A percentile compares a stretch with the other conserved stretches of the same genome.
Evolutionary conservation across 768 basidiomycete species (phyloP).

Genomic region (Amanita brunnescens): DNA sequence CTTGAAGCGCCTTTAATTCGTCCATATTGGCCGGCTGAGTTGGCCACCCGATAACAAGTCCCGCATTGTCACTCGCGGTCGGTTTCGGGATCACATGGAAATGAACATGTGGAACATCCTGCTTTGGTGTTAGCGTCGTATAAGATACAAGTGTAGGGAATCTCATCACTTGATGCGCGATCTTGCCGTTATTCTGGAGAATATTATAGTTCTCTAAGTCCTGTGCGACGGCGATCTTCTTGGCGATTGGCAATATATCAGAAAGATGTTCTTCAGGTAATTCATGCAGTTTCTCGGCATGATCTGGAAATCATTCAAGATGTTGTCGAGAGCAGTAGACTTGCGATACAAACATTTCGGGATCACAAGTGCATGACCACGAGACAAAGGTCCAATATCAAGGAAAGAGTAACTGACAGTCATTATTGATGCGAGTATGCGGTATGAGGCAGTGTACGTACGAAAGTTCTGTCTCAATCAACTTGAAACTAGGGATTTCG

Average conservation of each 20-base stretch:
- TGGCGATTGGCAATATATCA: constrained; percentile 73
- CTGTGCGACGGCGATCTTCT: constrained; percentile 78
- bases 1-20: constrained; percentile 48
- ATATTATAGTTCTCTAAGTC: constrained; percentile 80
- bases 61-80: constrained; percentile 47
- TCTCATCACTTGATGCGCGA: constrained; percentile 46
- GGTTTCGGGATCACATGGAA: constrained; percentile 95
- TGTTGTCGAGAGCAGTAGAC: background rate
- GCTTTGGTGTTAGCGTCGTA: background rate
- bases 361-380: constrained; percentile 86
- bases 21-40: constrained; percentile 48
- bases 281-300: constrained; percentile 79
- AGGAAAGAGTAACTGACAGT: constrained; percentile 71
- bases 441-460: constrained; percentile 26
- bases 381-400: constrained; percentile 85
- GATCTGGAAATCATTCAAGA: constrained; percentile 43
- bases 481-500: constrained; percentile 84
- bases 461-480: constrained; percentile 68
- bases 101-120: constrained; percentile 79
- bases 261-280: constrained; percentile 78
- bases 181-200: constrained; percentile 53
- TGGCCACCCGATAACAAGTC: constrained; percentile 82
- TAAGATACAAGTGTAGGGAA: background rate
- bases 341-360: constrained; percentile 65
- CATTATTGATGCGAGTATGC: background rate